Percentiles rank a stretch among this genome's conserved stretches.
phyloP scores from a whole-genome alignment of 2,329 filamentous ascomycete species.

The Akanthomyces muscarius region DNA sequence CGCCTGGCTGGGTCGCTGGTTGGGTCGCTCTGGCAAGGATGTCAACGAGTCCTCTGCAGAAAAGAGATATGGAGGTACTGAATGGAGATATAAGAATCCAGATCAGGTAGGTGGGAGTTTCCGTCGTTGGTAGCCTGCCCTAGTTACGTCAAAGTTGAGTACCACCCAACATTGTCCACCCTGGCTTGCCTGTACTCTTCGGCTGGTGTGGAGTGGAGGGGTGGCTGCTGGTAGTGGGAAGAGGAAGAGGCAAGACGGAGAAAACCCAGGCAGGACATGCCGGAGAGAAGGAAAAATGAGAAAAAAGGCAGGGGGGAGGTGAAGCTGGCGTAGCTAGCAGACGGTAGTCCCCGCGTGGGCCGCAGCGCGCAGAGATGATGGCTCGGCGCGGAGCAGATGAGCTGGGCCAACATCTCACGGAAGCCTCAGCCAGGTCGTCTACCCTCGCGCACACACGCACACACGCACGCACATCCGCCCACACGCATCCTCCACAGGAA shows the following conservation, averaged over 20 bases:
- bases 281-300: neutral
- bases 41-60: neutral
- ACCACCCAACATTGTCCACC: neutral
- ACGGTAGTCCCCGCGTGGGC: neutral
- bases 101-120: constrained; percentile 3
- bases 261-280: neutral
- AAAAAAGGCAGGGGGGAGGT: neutral
- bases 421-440: neutral
- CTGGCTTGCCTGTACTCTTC: neutral
- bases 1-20: neutral
- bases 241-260: neutral
- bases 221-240: neutral
- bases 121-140: constrained; percentile 1
- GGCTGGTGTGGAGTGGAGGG: constrained; percentile 2
- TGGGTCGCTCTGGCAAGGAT: constrained; percentile 8
- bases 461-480: constrained; percentile 15
- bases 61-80: constrained; percentile 4
- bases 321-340: neutral
- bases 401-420: constrained; percentile 2
- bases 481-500: constrained; percentile 3
- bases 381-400: constrained; percentile 17
- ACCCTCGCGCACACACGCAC: constrained; percentile 5
- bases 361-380: neutral
- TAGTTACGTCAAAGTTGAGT: constrained; percentile 4
- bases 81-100: constrained; percentile 13